Conservation (phyloP, 148 eudicot species). For the Vaccinium macrocarpon region DNA sequence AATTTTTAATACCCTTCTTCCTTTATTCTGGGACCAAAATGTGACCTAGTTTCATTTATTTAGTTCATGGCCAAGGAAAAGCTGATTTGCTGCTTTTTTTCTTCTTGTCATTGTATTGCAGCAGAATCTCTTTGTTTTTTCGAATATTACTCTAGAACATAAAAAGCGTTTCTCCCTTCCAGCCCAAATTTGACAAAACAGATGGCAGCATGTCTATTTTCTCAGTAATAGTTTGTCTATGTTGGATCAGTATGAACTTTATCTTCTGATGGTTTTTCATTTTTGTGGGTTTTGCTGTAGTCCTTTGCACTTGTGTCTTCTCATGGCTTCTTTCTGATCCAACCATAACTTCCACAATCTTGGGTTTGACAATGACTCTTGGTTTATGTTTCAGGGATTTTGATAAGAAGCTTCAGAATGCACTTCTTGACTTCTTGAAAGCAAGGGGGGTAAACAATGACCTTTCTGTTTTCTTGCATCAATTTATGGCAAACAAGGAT, state of each 20-base stretch:
- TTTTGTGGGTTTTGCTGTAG: neutral
- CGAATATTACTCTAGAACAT: neutral
- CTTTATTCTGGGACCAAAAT: neutral
- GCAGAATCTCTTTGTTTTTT: neutral
- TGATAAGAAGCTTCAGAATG: conserved; percentile 51
- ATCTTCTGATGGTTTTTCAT: neutral
- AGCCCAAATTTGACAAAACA: neutral
- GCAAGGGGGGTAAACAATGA: conserved; percentile 62
- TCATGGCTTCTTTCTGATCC: neutral
- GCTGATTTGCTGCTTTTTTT: neutral
- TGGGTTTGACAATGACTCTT: neutral
- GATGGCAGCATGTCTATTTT: neutral
- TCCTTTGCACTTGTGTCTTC: neutral
- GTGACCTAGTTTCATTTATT: neutral
- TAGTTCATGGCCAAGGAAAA: neutral
- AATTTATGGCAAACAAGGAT: conserved; percentile 66
- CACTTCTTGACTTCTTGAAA: conserved; percentile 55
- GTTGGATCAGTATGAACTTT: neutral
- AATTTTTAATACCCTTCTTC: neutral
- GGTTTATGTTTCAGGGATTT: conserved; percentile 41
- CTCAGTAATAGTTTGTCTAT: neutral
- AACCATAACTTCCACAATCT: neutral
- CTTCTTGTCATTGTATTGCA: neutral
- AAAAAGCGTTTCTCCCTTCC: neutral
- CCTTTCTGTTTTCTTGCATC: conserved; percentile 64